These are phyloP conservation scores for Yamadazyma paraphyllophila DNA, from an alignment of 805 yeast genomes.

Conservation along the genomic window DNA sequence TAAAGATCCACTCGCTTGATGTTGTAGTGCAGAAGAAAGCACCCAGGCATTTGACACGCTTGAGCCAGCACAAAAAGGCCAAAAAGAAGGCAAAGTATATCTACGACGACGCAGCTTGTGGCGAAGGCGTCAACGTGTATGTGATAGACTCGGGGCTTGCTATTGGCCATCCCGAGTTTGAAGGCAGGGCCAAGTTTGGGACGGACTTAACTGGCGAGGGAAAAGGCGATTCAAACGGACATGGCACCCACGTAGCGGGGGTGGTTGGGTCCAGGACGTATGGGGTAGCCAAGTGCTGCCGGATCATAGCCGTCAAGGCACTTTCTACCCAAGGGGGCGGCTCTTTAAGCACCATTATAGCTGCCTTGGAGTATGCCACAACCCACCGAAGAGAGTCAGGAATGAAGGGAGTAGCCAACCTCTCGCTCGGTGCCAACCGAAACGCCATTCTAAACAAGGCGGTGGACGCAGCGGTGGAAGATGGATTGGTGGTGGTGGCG, in stretches of 20 bases:
- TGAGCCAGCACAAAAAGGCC: slow-evolving; percentile 48
- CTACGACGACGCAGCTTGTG: slow-evolving; percentile 47
- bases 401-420: slow-evolving; percentile 61
- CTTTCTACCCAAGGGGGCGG: slow-evolving; percentile 71
- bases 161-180: slow-evolving; percentile 59
- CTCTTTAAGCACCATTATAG: slow-evolving; percentile 58
- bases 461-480: slow-evolving; percentile 65
- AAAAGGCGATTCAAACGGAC: slow-evolving; percentile 52
- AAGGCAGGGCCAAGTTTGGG: slow-evolving; percentile 59
- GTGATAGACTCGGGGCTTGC: slow-evolving; percentile 82
- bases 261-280: slow-evolving; percentile 48
- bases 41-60: slow-evolving; percentile 66
- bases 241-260: slow-evolving; percentile 60
- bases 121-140: slow-evolving; percentile 68
- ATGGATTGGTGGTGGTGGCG: slow-evolving; percentile 69
- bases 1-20: slow-evolving; percentile 55
- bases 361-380: slow-evolving; percentile 67
- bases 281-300: slow-evolving; percentile 56
- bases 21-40: slow-evolving; percentile 39
- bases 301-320: slow-evolving; percentile 72
- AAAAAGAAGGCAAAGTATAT: slow-evolving; percentile 37
- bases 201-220: slow-evolving; percentile 62
- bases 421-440: slow-evolving; percentile 75
- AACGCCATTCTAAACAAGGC: slow-evolving; percentile 72
- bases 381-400: slow-evolving; percentile 45